phyloP scores from a whole-genome alignment of 129 eudicot species.

The Centella asiatica region DNA sequence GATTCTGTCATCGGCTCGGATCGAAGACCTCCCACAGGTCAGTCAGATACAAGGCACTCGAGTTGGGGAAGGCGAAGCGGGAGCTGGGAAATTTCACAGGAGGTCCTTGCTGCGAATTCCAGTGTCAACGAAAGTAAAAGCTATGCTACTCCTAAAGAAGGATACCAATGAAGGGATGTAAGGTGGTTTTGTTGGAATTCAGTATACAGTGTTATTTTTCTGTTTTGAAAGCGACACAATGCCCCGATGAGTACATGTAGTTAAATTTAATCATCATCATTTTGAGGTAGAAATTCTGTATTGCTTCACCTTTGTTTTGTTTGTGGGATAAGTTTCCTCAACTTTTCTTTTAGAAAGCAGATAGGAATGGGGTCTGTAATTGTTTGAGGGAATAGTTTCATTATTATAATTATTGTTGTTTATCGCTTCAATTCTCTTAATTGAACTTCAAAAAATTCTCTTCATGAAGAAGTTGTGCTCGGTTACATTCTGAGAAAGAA shows the following conservation, averaged over 20 bases:
- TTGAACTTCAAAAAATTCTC: too few relatives aligned
- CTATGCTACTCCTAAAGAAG: slow-evolving; percentile 25
- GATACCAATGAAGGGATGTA: slow-evolving; percentile 15
- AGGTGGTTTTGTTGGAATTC: neutral
- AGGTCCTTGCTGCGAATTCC: slow-evolving; percentile 20
- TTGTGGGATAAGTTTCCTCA: slow-evolving; percentile 10
- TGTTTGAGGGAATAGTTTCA: slow-evolving; percentile 20
- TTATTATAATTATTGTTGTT: slow-evolving; percentile 11
- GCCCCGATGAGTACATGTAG: slow-evolving; percentile 1
- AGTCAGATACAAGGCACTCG: slow-evolving; percentile 27
- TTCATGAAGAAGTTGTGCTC: too few relatives aligned
- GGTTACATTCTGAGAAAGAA: too few relatives aligned
- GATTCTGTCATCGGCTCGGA: slow-evolving; percentile 45
- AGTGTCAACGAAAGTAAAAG: slow-evolving; percentile 29
- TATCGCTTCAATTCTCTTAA: neutral
- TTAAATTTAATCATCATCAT: slow-evolving; percentile 11
- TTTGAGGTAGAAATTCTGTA: slow-evolving; percentile 9
- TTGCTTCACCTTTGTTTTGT: neutral
- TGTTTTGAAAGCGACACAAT: neutral
- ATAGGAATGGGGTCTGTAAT: slow-evolving; percentile 19
- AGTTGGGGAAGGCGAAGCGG: slow-evolving; percentile 46
- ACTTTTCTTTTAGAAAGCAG: slow-evolving; percentile 8
- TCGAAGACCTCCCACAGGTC: slow-evolving; percentile 27
- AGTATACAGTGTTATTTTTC: neutral
- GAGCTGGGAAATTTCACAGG: slow-evolving; percentile 49